A percentile compares a stretch with the other conserved stretches of the same genome.
Conservation (phyloP, 1,284 basidiomycete species). For the Pyrrhoderma lamaoense region DNA sequence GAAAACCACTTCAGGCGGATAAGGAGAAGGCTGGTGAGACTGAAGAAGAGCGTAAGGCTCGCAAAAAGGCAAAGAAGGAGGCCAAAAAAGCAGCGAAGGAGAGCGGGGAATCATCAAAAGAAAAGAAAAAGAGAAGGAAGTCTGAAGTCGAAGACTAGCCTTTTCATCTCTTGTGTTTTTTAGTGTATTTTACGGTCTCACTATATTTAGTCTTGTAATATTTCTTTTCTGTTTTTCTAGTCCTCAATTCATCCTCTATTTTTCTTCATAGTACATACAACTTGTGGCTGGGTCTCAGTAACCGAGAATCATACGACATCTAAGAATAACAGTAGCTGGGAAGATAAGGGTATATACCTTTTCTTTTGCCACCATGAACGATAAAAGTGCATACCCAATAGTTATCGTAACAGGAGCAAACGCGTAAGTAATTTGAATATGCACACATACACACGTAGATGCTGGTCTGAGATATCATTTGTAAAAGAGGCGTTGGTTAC, state of each 20-base stretch:
- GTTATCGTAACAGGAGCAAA: constrained; percentile 66
- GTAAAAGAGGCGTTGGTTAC: constrained; percentile 71
- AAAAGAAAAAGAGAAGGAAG: constrained; percentile 73
- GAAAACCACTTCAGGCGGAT: constrained; percentile 11
- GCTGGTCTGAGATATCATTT: neutral
- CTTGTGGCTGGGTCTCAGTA: neutral
- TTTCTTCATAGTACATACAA: neutral
- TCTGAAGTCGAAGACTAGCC: constrained; percentile 35
- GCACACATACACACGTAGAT: neutral
- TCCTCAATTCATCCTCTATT: constrained; percentile 5
- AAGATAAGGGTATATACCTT: neutral
- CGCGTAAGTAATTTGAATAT: constrained; percentile 36
- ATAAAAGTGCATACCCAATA: constrained; percentile 33
- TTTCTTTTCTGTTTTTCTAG: constrained; percentile 1
- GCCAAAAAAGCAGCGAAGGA: constrained; percentile 43
- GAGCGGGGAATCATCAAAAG: constrained; percentile 41
- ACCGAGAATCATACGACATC: neutral
- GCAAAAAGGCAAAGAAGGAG: constrained; percentile 63
- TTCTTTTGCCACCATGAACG: neutral
- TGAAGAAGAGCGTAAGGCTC: constrained; percentile 65
- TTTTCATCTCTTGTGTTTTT: constrained; percentile 8
- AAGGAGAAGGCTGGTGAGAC: constrained; percentile 45
- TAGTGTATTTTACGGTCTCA: neutral
- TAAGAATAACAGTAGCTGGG: neutral
- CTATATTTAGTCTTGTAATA: constrained; percentile 1